These are phyloP conservation scores for Leptographium wingfieldii DNA, from an alignment of 2,329 filamentous ascomycete species.

Conservation along the genomic window DNA sequence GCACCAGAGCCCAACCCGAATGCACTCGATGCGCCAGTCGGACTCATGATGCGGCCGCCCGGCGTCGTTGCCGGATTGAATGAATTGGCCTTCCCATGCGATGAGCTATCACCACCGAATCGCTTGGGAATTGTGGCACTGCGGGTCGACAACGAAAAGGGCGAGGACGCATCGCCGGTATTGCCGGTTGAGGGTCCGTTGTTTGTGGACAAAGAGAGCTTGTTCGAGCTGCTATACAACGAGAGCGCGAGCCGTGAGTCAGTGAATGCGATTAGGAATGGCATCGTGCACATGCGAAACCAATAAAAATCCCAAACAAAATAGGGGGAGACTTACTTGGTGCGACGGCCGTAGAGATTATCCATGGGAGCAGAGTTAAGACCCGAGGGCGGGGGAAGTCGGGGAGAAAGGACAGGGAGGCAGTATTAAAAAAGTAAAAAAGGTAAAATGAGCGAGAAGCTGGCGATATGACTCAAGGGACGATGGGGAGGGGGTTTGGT, in stretches of 20 bases:
- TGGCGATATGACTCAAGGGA: not conserved
- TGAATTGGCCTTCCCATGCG: slow-evolving; percentile 65
- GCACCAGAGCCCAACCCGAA: slow-evolving; percentile 92
- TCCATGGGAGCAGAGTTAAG: slow-evolving; percentile 35
- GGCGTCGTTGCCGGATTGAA: slow-evolving; percentile 66
- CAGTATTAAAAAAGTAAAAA: not conserved
- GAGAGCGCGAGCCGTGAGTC: slow-evolving; percentile 6
- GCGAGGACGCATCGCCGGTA: slow-evolving; percentile 26
- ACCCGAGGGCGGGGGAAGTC: too few species aligned
- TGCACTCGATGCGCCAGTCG: slow-evolving; percentile 67
- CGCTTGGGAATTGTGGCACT: slow-evolving; percentile 56
- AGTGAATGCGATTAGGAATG: not conserved
- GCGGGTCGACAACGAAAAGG: slow-evolving; percentile 36
- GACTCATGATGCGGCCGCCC: slow-evolving; percentile 57
- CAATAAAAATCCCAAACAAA: slow-evolving; percentile 3
- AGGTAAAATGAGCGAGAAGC: not conserved
- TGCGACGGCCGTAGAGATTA: slow-evolving; percentile 68
- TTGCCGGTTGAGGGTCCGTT: slow-evolving; percentile 6
- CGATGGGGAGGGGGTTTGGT: not conserved
- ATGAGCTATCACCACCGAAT: slow-evolving; percentile 59
- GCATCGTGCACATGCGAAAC: slow-evolving; percentile 8
- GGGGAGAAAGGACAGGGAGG: not conserved
- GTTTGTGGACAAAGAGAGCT: slow-evolving; percentile 72
- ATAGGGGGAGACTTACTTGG: slow-evolving; percentile 47
- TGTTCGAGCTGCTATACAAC: slow-evolving; percentile 51